Base-by-base conservation (phyloP, 164 flowering plant species). In the Paratinospora sagittata region DNA sequence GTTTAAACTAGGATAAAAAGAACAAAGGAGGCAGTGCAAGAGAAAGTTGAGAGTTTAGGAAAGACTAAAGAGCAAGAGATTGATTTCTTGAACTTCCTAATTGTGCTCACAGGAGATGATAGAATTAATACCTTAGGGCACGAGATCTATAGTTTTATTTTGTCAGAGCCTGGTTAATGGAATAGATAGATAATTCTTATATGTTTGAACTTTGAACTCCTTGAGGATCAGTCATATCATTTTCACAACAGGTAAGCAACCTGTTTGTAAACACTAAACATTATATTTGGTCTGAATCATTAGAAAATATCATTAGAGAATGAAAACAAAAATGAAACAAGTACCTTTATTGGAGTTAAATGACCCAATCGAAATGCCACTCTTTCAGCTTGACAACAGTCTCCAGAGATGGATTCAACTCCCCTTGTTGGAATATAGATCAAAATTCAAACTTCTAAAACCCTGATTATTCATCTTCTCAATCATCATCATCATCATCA, bases 401-500 rank as follows among this genome's bases (percentile, higher is more conserved):
- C 19, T 8, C 11, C 34, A 57, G 52, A 70, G 9, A 23, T 57
- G 39, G 57, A 41, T 30, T 30, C 14, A 8, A 27, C 36, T 55
- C 60, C 47, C 60, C 11, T 43, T n/a, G 67, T 30, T 16, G 11
- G 3, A 58, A 57, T 33, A 23, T 34, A 17, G 37, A 71, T 71
- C 68, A 66, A 6, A 45, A 24, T 39, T 66, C 65, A 57, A 14
- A 55, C 39, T 52, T 36, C 49, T 14, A 55, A 26, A 23, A 52
- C 17, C 21, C 55, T 8, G 49, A 65, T 57, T 60, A 65, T 66
- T 61, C 61, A 27, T 61, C 37, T 37, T 73, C 75, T 24, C 70
- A 78, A 33, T 60, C 68, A 2, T 81, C 82, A 43, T 65, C 73
- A 26, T 79, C 82, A 70, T 79, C 82, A 67, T 45, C 23, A 6